phyloP scores from a whole-genome alignment of 2,329 filamentous ascomycete species.

The Aschersonia sp. region DNA sequence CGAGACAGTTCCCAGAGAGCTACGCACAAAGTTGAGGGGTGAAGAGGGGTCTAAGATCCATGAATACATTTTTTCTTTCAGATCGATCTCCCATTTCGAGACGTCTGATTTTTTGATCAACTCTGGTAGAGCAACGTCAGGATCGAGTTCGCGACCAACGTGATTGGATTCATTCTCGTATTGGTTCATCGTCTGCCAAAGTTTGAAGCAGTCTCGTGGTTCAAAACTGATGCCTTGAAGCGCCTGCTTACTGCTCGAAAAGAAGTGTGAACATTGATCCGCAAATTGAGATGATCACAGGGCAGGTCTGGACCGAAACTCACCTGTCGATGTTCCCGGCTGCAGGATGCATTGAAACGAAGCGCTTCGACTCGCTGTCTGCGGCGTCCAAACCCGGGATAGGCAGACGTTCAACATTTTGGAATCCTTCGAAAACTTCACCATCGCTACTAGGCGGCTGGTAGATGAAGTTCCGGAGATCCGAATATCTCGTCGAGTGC shows the following conservation, averaged over 20 bases:
- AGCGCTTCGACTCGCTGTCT: conserved; percentile 3
- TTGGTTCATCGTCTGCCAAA: conserved; percentile 52
- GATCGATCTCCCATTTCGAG: conserved; percentile 44
- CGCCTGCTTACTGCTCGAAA: conserved; percentile 28
- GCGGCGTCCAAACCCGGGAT: conserved; percentile 29
- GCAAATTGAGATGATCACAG: conserved; percentile 1
- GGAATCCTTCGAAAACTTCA: conserved; percentile 37
- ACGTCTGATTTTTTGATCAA: conserved; percentile 52
- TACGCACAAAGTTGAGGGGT: not conserved
- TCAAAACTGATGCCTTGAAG: conserved; percentile 57
- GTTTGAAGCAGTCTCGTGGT: conserved; percentile 51
- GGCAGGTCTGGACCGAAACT: not conserved
- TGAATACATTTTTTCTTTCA: conserved; percentile 30
- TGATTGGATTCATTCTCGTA: conserved; percentile 35
- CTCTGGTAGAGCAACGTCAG: conserved; percentile 16
- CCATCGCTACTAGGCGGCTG: conserved; percentile 22
- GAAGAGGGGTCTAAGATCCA: not conserved
- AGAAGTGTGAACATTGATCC: not conserved
- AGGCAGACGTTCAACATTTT: conserved; percentile 23
- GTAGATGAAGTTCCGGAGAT: conserved; percentile 64
- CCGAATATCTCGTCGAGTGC: conserved; percentile 58
- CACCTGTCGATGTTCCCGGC: conserved; percentile 43
- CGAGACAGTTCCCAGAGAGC: not conserved
- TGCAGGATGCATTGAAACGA: conserved; percentile 47
- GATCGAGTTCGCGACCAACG: conserved; percentile 34